phyloP scores from a whole-genome alignment of 345 rosid species.

The Odontarrhena argentea region DNA sequence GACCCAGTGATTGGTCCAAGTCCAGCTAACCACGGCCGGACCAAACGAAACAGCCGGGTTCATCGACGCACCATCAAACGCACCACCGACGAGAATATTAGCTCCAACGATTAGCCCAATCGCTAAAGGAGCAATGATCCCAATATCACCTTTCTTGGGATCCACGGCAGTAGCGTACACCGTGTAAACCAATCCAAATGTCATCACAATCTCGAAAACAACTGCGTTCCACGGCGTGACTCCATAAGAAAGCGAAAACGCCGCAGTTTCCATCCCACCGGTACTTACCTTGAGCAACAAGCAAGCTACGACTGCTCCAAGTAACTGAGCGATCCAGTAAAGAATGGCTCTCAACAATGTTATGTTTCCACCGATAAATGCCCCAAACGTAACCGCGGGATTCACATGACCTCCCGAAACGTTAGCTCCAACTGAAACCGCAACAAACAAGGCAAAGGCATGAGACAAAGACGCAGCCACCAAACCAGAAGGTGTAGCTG shows the following conservation, averaged over 20 bases:
- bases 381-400: conserved; percentile 88
- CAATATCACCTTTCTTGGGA: conserved; percentile 84
- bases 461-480: conserved; percentile 74
- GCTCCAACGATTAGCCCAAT: conserved; percentile 93
- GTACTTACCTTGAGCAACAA: conserved; percentile 72
- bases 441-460: conserved; percentile 74
- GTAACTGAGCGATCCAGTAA: conserved; percentile 84
- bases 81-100: conserved; percentile 87
- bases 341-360: conserved; percentile 62
- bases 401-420: conserved; percentile 92
- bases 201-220: conserved; percentile 92
- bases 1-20: conserved; percentile 91
- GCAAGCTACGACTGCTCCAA: conserved; percentile 82
- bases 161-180: conserved; percentile 90
- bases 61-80: conserved; percentile 92
- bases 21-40: conserved; percentile 94
- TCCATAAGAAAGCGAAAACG: conserved; percentile 69
- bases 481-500: conserved; percentile 66
- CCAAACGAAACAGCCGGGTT: conserved; percentile 96
- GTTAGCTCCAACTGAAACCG: conserved; percentile 72
- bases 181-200: conserved; percentile 88
- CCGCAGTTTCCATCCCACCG: conserved; percentile 66
- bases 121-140: conserved; percentile 82
- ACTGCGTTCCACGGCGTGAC: conserved; percentile 72
- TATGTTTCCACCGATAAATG: conserved; percentile 75